These are phyloP conservation scores for Cavenderia fasciculata DNA, from an alignment of 78 protist species.

Conservation along the genomic window DNA sequence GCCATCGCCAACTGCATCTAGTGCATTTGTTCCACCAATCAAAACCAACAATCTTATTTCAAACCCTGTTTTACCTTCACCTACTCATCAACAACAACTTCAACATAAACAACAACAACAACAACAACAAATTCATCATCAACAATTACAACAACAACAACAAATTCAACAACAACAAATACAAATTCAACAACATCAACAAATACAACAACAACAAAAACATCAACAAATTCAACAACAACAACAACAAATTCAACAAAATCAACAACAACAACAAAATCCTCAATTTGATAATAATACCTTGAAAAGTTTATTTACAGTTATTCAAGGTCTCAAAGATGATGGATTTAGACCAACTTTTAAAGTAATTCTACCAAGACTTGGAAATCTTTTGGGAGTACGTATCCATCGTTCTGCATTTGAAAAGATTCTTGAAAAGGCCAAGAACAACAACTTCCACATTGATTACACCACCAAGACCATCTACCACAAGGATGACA, in stretches of 20 bases:
- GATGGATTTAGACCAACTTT: slow-evolving; percentile 73
- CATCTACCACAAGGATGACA: slow-evolving; percentile 62
- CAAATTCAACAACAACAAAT: neutral
- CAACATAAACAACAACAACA: slow-evolving; percentile 18
- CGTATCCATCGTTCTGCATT: slow-evolving; percentile 55
- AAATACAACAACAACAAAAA: neutral
- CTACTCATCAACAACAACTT: neutral
- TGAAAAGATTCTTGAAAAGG: slow-evolving; percentile 71
- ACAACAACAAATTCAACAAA: neutral
- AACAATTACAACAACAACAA: neutral
- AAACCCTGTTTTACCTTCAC: neutral
- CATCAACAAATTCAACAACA: neutral
- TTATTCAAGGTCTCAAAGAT: slow-evolving; percentile 62
- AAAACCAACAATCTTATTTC: neutral
- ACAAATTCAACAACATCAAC: neutral
- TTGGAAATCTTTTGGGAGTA: slow-evolving; percentile 51
- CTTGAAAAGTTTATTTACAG: slow-evolving; percentile 24
- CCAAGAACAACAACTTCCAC: slow-evolving; percentile 52
- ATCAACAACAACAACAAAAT: neutral
- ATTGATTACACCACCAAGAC: slow-evolving; percentile 63
- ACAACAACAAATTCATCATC: neutral
- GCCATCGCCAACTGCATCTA: neutral
- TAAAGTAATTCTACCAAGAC: slow-evolving; percentile 64
- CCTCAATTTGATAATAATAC: slow-evolving; percentile 16
- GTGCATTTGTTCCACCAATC: slow-evolving; percentile 10